Conservation (phyloP, 495 filamentous ascomycete genomes). For the Jackrogersella minutella region DNA sequence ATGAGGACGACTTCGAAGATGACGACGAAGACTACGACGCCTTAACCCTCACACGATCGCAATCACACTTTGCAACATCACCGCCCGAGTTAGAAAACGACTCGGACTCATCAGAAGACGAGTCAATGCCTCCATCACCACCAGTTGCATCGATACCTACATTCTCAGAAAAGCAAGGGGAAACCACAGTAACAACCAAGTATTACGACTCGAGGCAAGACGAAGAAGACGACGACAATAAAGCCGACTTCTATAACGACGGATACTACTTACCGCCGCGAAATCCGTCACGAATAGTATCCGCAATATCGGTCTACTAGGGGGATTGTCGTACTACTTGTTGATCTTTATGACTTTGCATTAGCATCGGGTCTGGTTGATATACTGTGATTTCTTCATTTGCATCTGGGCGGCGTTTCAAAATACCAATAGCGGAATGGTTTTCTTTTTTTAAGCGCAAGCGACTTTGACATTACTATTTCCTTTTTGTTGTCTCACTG, state of each 20-base stretch:
- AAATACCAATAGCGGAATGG: constrained; percentile 52
- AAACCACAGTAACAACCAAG: constrained; percentile 61
- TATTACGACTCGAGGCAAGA: constrained; percentile 53
- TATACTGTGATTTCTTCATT: constrained; percentile 45
- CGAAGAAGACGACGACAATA: constrained; percentile 47
- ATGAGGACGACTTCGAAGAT: constrained; percentile 66
- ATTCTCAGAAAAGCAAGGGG: constrained; percentile 73
- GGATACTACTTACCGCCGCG: constrained; percentile 67
- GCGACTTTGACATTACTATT: constrained; percentile 42
- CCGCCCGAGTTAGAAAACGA: constrained; percentile 82
- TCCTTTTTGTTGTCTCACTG: constrained; percentile 27
- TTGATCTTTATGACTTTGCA: constrained; percentile 41
- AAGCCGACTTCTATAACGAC: constrained; percentile 64
- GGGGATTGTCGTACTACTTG: constrained; percentile 36
- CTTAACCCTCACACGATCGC: constrained; percentile 75
- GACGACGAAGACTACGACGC: constrained; percentile 76
- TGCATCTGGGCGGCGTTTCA: constrained; percentile 56
- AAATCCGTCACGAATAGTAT: constrained; percentile 53
- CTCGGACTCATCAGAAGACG: constrained; percentile 70
- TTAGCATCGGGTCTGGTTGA: constrained; percentile 35
- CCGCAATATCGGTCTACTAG: constrained; percentile 60
- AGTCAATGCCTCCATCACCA: constrained; percentile 85
- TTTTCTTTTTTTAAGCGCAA: constrained; percentile 45
- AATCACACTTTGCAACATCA: constrained; percentile 66
- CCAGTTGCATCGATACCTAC: constrained; percentile 69